A percentile compares a stretch with the other conserved stretches of the same genome.
phyloP scores from a whole-genome alignment of 805 yeast species.

The Wickerhamiella dianesei region DNA sequence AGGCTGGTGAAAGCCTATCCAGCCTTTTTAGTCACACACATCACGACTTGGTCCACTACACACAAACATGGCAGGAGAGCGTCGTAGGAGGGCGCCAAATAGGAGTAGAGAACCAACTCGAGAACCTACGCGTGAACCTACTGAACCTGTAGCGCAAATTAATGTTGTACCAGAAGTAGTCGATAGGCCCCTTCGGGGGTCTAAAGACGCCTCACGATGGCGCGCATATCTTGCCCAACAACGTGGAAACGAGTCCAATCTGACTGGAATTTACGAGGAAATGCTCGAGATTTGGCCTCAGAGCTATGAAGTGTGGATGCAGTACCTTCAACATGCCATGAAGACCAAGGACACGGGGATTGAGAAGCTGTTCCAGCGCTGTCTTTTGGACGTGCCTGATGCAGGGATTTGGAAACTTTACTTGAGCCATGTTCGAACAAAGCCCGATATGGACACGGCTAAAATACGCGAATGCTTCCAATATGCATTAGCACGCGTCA shows the following conservation, averaged over 20 bases:
- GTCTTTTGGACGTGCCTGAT: constrained; percentile 48
- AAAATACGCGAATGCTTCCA: constrained; percentile 84
- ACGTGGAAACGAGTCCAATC: neutral
- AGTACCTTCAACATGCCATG: constrained; percentile 52
- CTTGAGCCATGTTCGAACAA: constrained; percentile 60
- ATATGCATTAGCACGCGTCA: constrained; percentile 64
- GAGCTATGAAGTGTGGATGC: constrained; percentile 61
- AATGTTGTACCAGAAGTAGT: neutral
- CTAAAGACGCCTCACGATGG: neutral
- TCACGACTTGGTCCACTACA: neutral
- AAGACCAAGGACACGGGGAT: constrained; percentile 42
- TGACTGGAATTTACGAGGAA: constrained; percentile 26
- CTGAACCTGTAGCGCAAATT: constrained; percentile 11
- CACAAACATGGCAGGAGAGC: constrained; percentile 5
- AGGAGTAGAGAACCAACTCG: constrained; percentile 43
- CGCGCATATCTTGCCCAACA: neutral
- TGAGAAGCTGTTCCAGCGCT: constrained; percentile 44
- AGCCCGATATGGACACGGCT: constrained; percentile 39
- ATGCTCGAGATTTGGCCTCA: constrained; percentile 54
- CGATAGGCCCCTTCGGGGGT: neutral
- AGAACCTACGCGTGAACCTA: constrained; percentile 43
- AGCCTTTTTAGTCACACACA: neutral
- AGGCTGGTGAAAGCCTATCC: constrained; percentile 30
- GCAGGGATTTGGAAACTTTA: constrained; percentile 67
- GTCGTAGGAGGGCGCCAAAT: neutral